Evolutionary conservation across 2,329 filamentous ascomycete genomes (phyloP), one percentile per base, ranked within the genome.

Genomic region (Aspergillus sp.): DNA sequence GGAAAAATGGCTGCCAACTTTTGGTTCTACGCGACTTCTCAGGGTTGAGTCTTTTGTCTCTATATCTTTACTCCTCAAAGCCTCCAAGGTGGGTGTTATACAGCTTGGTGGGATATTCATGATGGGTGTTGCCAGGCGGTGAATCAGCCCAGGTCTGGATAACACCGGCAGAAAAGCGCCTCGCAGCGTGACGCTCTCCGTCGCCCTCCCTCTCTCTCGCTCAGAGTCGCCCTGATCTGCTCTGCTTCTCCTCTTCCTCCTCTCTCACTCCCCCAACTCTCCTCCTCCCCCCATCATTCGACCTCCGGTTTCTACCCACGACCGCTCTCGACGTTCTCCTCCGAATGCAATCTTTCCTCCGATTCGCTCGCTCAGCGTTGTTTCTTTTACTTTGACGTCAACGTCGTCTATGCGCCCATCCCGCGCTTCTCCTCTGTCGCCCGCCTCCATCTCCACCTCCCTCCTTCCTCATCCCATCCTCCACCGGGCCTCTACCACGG

Each of bases 361-460:
- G 42, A 29, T 32, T 51, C 50, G 19, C 47, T 53, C 49, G 46
- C 44, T 58, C 45, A 29, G 51, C 32, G 50, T 50, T 52, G 45
- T 40, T 53, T 47, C 52, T 45, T 23, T 48, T 38, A 34, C 45
- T 50, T 52, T 47, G 42, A 54, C 55, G 50, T 50, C 47, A 52
- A 61, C 55, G 59, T 63, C 42, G 52, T 59, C 64, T 63, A 71
- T 71, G 70, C 64, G 63, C 58, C 60, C 58, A 54, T 64, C 55
- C 61, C 62, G 60, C 67, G 58, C 60, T 64, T 57, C 62, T 65
- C 52, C 61, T 56, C 56, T 70, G 57, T 63, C 65, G 63, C 66
- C 65, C 64, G 61, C 65, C 64, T 70, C 58, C 64, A 62, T 57
- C 64, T 62, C 60, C 55, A 53, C 54, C 48, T 49, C 50, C 49